Evolutionary conservation across 2,329 filamentous ascomycete species (phyloP).

Genomic region (Clonostachys sp.): DNA sequence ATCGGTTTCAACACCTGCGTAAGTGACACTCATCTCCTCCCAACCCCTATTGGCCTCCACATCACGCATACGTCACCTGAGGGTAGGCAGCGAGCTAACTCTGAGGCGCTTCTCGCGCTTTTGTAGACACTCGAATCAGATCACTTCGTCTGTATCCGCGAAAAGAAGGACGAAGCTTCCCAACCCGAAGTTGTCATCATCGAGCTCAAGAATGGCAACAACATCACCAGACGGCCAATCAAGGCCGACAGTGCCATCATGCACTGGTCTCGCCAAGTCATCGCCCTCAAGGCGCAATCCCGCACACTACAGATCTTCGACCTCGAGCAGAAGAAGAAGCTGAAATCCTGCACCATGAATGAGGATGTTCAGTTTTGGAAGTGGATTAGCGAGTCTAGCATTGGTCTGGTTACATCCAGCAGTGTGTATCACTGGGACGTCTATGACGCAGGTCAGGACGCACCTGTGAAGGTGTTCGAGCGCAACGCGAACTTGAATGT

Average conservation of each 20-base stretch:
- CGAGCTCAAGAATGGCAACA: conserved; percentile 96
- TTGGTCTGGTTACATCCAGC: conserved; percentile 87
- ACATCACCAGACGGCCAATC: conserved; percentile 89
- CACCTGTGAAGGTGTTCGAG: conserved; percentile 89
- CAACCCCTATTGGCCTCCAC: neutral
- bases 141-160: conserved; percentile 90
- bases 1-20: conserved; percentile 82
- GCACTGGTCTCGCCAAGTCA: conserved; percentile 96
- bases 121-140: conserved; percentile 96
- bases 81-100: conserved; percentile 1
- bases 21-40: conserved; percentile 27
- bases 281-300: conserved; percentile 91
- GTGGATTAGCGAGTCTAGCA: conserved; percentile 86
- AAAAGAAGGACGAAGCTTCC: conserved; percentile 81
- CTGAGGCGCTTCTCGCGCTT: conserved; percentile 9
- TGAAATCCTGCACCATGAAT: conserved; percentile 94
- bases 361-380: conserved; percentile 99
- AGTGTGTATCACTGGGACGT: conserved; percentile 98
- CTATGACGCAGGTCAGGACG: conserved; percentile 74
- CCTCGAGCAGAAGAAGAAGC: conserved; percentile 84
- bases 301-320: conserved; percentile 98
- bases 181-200: conserved; percentile 95
- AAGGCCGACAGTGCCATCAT: conserved; percentile 99
- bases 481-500: conserved; percentile 86
- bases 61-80: conserved; percentile 5